Conservation (phyloP, 164 flowering plant genomes). For the Magnolia changhungtana region DNA sequence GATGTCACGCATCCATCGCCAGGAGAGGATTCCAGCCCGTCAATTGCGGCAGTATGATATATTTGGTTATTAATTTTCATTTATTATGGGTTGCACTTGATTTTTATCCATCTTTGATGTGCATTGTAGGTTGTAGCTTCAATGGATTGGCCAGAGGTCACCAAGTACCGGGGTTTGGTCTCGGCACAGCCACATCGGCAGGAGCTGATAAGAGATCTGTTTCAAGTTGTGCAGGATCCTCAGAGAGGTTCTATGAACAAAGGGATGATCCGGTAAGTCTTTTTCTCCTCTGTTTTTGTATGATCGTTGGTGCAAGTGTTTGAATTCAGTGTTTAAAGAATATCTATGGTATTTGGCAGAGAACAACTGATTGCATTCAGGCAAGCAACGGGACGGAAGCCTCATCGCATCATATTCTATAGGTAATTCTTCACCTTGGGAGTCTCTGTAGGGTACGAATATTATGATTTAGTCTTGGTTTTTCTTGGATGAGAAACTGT, state of each 20-base stretch:
- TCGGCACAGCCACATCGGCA: slow-evolving; percentile 38
- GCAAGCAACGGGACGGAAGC: slow-evolving; percentile 45
- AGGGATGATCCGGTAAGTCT: slow-evolving; percentile 69
- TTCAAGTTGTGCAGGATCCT: slow-evolving; percentile 37
- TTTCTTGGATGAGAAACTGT: background rate
- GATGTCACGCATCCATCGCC: slow-evolving; percentile 64
- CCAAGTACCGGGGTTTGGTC: slow-evolving; percentile 28
- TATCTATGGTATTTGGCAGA: slow-evolving; percentile 31
- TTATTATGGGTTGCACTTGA: slow-evolving; percentile 18
- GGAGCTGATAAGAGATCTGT: slow-evolving; percentile 76
- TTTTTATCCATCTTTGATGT: background rate
- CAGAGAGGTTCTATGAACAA: slow-evolving; percentile 32
- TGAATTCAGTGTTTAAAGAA: background rate
- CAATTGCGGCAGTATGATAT: slow-evolving; percentile 55
- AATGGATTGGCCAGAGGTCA: slow-evolving; percentile 38
- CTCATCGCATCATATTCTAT: slow-evolving; percentile 74
- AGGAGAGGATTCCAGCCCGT: slow-evolving; percentile 56
- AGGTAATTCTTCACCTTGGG: slow-evolving; percentile 33
- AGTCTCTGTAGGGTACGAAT: too few species aligned
- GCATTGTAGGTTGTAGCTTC: slow-evolving; percentile 34
- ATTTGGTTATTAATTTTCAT: background rate
- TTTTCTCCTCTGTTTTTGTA: background rate
- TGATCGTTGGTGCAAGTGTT: background rate
- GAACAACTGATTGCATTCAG: slow-evolving; percentile 56
- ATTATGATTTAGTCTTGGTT: background rate